Evolutionary conservation across 306 rosid species (phyloP).

Genomic region (Quercus ilex): DNA sequence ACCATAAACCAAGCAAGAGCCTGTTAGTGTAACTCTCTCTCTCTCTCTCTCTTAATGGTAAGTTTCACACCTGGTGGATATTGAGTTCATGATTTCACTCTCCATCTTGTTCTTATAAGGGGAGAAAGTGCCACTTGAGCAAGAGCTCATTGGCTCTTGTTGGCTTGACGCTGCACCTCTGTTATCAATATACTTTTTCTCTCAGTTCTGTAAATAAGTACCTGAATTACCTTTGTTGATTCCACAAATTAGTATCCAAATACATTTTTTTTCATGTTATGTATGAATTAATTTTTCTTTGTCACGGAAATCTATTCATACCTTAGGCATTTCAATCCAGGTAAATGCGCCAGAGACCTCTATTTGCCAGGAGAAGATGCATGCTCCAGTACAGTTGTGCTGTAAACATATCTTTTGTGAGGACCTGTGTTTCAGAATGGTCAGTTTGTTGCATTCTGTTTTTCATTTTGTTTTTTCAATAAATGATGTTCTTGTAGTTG

Average conservation of each 20-base stretch:
- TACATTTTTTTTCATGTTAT: too few species aligned
- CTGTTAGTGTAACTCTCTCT: not conserved
- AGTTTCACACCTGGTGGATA: too few species aligned
- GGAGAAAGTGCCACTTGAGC: too few species aligned
- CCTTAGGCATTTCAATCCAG: slow-evolving; percentile 45
- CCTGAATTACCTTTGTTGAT: not conserved
- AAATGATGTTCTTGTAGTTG: not conserved
- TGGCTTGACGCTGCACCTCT: not conserved
- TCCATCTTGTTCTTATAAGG: too few species aligned
- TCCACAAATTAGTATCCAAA: not conserved
- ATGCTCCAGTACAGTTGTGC: slow-evolving; percentile 67
- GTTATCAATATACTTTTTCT: not conserved
- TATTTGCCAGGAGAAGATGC: slow-evolving; percentile 96
- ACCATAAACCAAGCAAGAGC: not conserved
- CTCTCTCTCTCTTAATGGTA: not conserved
- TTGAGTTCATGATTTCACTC: too few species aligned
- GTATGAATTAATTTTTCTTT: not conserved
- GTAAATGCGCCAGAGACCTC: slow-evolving; percentile 78
- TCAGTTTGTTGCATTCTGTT: slow-evolving; percentile 39
- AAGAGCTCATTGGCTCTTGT: too few species aligned
- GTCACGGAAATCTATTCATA: not conserved
- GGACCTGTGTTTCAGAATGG: slow-evolving; percentile 93
- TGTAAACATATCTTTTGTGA: slow-evolving; percentile 96
- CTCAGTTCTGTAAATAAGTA: not conserved
- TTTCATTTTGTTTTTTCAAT: slow-evolving; percentile 10